Conservation (phyloP, 148 eudicot genomes). For the Camellia lanceoleosa region DNA sequence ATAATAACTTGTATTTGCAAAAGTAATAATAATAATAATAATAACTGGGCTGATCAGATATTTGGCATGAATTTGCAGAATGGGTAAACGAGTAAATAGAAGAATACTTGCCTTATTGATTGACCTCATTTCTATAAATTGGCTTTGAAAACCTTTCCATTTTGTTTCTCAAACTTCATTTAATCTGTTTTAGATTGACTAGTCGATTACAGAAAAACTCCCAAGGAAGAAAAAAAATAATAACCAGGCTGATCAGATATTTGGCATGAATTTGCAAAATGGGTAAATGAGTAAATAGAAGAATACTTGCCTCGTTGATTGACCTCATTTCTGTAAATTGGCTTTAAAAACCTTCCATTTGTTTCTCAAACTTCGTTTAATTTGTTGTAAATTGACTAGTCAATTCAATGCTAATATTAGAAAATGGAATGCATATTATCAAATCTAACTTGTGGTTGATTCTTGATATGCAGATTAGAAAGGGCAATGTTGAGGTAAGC, state of each 20-base stretch:
- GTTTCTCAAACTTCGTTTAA: neutral
- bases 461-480: conserved; percentile 46
- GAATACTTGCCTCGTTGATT: neutral
- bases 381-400: neutral
- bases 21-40: neutral
- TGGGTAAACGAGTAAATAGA: neutral
- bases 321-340: neutral
- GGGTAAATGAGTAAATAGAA: neutral
- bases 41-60: too few relatives aligned
- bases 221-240: neutral
- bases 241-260: too few relatives aligned
- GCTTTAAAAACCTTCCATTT: neutral
- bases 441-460: conserved; percentile 13
- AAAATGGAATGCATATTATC: neutral
- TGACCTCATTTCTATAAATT: neutral
- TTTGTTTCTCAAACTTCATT: neutral
- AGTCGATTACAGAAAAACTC: neutral
- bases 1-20: neutral
- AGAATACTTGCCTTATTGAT: neutral
- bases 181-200: neutral
- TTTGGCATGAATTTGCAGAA: too few relatives aligned
- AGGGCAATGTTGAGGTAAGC: conserved; percentile 60
- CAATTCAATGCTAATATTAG: neutral
- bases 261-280: too few relatives aligned
- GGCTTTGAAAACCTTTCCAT: conserved; percentile 1